phyloP scores from a whole-genome alignment of 2,329 filamentous ascomycete species.

The Colletotrichum orchidophilum region DNA sequence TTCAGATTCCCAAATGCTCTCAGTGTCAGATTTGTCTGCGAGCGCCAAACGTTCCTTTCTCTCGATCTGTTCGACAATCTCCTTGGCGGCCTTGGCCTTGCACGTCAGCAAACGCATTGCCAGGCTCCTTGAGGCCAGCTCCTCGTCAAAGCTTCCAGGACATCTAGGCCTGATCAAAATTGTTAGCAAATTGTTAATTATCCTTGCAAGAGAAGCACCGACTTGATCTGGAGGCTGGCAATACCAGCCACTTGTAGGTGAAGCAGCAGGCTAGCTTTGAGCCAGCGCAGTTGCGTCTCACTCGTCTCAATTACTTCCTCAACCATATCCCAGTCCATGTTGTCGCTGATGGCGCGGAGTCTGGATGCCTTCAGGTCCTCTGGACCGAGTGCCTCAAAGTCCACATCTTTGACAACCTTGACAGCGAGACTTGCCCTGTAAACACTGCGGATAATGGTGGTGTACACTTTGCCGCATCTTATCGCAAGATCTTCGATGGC shows the following conservation, averaged over 20 bases:
- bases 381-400: background rate
- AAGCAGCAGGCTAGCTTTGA: slow-evolving; percentile 1
- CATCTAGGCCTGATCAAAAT: background rate
- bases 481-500: slow-evolving; percentile 16
- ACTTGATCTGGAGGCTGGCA: slow-evolving; percentile 13
- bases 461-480: slow-evolving; percentile 14
- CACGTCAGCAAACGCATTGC: slow-evolving; percentile 7
- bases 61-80: background rate
- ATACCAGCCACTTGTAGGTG: slow-evolving; percentile 23
- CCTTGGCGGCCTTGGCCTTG: background rate
- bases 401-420: slow-evolving; percentile 6
- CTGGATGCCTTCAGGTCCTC: slow-evolving; percentile 23
- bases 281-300: background rate
- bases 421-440: slow-evolving; percentile 20
- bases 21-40: slow-evolving; percentile 8
- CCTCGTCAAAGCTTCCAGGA: slow-evolving; percentile 27
- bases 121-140: slow-evolving; percentile 22
- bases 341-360: slow-evolving; percentile 5
- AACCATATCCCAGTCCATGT: background rate
- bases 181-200: background rate
- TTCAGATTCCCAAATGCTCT: background rate
- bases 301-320: background rate
- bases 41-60: slow-evolving; percentile 2
- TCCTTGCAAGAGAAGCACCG: background rate
- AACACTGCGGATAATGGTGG: slow-evolving; percentile 13